These are phyloP conservation scores for Globisporangium spinosum DNA, from an alignment of 352 stramenopile genomes.

Conservation along the genomic window DNA sequence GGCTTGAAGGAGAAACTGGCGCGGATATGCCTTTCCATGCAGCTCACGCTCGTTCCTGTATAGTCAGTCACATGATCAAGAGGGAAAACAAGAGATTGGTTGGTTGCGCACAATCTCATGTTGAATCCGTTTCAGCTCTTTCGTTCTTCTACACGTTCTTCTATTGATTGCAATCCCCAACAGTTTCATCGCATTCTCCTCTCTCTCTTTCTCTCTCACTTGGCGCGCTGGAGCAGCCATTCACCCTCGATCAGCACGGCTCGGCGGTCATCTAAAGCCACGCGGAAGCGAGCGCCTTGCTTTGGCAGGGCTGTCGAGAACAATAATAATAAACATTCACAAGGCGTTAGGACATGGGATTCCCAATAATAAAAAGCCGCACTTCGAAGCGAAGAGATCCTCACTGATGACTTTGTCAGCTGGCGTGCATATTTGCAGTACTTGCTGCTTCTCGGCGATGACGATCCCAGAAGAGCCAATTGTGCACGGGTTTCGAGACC, in stretches of 20 bases:
- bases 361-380: not conserved
- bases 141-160: not conserved
- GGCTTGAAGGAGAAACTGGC: not conserved
- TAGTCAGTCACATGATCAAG: not conserved
- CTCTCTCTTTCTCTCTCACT: not conserved
- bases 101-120: not conserved
- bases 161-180: conserved; percentile 2
- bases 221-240: conserved; percentile 32
- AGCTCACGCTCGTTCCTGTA: not conserved
- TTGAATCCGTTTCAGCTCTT: not conserved
- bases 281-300: conserved; percentile 33
- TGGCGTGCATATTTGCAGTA: conserved; percentile 48
- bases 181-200: not conserved
- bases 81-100: not conserved
- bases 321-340: conserved; percentile 4
- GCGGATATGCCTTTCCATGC: not conserved
- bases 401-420: conserved; percentile 51
- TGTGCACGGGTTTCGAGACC: conserved; percentile 53
- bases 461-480: conserved; percentile 52
- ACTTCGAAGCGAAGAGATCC: conserved; percentile 6
- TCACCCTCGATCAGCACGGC: conserved; percentile 44
- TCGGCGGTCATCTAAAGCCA: conserved; percentile 29
- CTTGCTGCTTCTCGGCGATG: conserved; percentile 56
- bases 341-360: not conserved
- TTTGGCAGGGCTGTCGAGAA: conserved; percentile 44